Evolutionary conservation across 345 rosid species (phyloP).

Genomic region (Excoecaria cochinchinensis): DNA sequence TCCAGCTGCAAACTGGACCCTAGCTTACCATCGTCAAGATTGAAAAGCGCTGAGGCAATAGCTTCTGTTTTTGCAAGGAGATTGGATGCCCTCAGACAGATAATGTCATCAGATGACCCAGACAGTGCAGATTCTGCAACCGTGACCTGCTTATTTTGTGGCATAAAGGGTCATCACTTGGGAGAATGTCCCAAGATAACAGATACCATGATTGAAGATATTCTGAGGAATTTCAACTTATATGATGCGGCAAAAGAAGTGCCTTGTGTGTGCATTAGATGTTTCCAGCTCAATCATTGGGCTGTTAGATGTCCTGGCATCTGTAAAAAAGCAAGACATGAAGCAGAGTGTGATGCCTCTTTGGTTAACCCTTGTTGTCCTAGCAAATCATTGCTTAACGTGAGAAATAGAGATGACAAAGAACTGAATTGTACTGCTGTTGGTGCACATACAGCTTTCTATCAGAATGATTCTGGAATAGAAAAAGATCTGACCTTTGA

Average conservation of each 20-base stretch:
- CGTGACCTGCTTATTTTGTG: conserved; percentile 70
- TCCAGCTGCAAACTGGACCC: conserved; percentile 25
- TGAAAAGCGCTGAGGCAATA: conserved; percentile 57
- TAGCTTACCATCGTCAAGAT: conserved; percentile 34
- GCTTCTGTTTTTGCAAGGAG: conserved; percentile 67
- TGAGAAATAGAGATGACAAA: conserved; percentile 27
- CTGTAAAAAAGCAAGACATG: conserved; percentile 23
- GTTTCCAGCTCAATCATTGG: conserved; percentile 77
- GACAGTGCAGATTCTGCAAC: conserved; percentile 33
- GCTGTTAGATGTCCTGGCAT: conserved; percentile 62
- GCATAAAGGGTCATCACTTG: conserved; percentile 59
- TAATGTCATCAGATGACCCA: conserved; percentile 34
- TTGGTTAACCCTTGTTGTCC: conserved; percentile 15
- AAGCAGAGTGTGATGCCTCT: conserved; percentile 20
- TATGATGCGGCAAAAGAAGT: conserved; percentile 37
- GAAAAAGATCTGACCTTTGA: conserved; percentile 12
- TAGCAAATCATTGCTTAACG: conserved; percentile 18
- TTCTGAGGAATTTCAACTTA: conserved; percentile 40
- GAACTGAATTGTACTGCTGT: conserved; percentile 13
- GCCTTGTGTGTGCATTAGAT: conserved; percentile 57
- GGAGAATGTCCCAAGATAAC: conserved; percentile 58
- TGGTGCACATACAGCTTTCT: conserved; percentile 9
- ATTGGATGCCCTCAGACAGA: conserved; percentile 68
- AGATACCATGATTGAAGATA: conserved; percentile 61
- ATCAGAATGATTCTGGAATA: conserved; percentile 19